Evolutionary conservation across 2,329 filamentous ascomycete species (phyloP).

Genomic region (Nothophaeocryptopus gaeumannii): DNA sequence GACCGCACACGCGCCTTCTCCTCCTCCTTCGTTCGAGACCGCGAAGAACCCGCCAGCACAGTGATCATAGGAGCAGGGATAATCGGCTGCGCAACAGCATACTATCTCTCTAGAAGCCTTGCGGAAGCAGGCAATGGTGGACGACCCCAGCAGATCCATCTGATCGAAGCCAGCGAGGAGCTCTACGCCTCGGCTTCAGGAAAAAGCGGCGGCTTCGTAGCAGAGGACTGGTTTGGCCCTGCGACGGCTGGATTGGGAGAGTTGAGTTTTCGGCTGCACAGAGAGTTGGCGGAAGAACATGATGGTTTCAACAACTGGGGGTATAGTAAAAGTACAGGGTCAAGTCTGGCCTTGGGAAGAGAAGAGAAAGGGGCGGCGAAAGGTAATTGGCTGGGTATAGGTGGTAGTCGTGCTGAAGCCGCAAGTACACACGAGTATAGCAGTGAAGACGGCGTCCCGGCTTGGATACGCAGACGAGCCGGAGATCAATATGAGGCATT

Average conservation of each 20-base stretch:
- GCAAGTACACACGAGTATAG: conserved; percentile 38
- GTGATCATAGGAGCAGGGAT: conserved; percentile 69
- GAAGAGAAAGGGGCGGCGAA: conserved; percentile 38
- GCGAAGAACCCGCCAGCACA: conserved; percentile 37
- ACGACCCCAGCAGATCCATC: conserved; percentile 50
- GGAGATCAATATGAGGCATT: conserved; percentile 61
- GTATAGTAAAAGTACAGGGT: conserved; percentile 57
- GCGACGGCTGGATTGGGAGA: conserved; percentile 57
- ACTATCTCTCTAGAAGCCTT: conserved; percentile 58
- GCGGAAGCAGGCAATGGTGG: conserved; percentile 19
- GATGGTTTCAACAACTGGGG: conserved; percentile 59
- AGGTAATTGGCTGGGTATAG: conserved; percentile 67
- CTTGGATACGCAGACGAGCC: conserved; percentile 57
- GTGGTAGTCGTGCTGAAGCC: conserved; percentile 59
- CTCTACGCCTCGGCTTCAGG: conserved; percentile 74
- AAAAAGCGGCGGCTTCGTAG: conserved; percentile 70
- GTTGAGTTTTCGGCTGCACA: conserved; percentile 68
- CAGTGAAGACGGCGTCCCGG: conserved; percentile 42
- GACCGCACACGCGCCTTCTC: too few relatives aligned
- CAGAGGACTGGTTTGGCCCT: conserved; percentile 58
- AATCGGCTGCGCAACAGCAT: conserved; percentile 68
- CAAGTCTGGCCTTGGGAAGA: conserved; percentile 51
- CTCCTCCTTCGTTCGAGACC: too few relatives aligned
- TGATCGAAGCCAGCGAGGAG: conserved; percentile 56
- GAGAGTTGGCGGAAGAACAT: conserved; percentile 58